Evolutionary conservation across 2,329 filamentous ascomycete species (phyloP), one percentile per base, ranked within the genome.

Genomic region (Diaporthe sp.): DNA sequence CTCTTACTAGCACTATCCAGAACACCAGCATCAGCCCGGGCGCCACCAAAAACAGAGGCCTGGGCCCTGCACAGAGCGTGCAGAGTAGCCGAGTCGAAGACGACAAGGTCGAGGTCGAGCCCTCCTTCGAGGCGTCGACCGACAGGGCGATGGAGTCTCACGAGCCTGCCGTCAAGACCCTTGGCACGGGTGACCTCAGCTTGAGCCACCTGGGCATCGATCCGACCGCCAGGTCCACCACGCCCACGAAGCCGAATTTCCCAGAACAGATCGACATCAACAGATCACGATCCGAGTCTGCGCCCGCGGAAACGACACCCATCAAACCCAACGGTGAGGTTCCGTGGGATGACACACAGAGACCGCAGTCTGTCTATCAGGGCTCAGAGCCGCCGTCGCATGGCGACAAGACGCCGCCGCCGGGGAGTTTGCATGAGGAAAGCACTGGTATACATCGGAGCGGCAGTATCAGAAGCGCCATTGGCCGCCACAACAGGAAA

Each of bases 181-280:
- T 99, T 66, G 97, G 97, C 17, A 92, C 91, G 79, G 97, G 97
- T 7, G 94, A 98, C 80, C 86, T 99, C 63, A 97, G 94, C 81
- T 88, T 98, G 73, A 95, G 94, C 79, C 94, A 98, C 80, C 87
- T 98, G 55, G 96, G 96, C 44, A 94, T 98, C 72, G 92, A 94
- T 66, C 80, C 85, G n/a, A 85, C 86, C 19, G 88, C 85, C 78
- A 83, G 85, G 65, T 82, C 89, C n/a, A 82, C 87, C 65, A 92
- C 89, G 42, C 89, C 91, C 4, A 87, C 89, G 78, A 86, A 84
- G 59, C 86, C 89, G n/a, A 89, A 86, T 68, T 89, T 90, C 73
- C 82, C 86, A 27, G 89, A 91, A 44, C 76, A 83, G 7, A 77
- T 80, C n/a, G 88, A 89, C 50, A 61, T 69, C 35, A 81, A 83